Evolutionary conservation across 345 rosid species (phyloP), one percentile per base, ranked within the genome.

Genomic region (Brassica carinata): DNA sequence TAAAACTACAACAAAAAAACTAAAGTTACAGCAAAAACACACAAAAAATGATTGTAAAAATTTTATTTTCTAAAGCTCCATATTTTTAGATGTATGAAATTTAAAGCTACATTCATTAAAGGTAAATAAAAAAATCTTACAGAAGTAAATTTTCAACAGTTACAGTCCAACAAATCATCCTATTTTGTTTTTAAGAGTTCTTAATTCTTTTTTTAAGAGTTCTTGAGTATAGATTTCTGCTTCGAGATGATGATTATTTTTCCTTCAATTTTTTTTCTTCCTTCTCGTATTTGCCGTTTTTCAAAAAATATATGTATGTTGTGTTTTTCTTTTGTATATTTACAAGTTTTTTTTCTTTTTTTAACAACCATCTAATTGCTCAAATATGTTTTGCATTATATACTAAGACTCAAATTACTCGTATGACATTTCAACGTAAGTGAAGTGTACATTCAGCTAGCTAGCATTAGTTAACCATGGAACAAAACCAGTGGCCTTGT

Each of bases 221-320:
- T 66, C 8, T 7, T 18, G 48, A 43, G 26, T 55, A 36, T 57
- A 48, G 65, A 69, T 70, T 14, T 62, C 19, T 14, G 8, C 64
- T 78, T 78, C 15, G 5, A 36, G 11, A 79, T 66, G 55, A 31
- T 72, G 26, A 57, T 66, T 79, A 72, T 33, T 67, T 31, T 78
- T 31, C 27, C 64, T 55, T 27, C 57, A 31, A 31, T 27, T 65
- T 58, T 13, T 53, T 78, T 71, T 33, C 7, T 30, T 4, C 3
- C 64, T 55, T 72, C 1, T 55, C 29, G 19, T 40, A 15, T 8
- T 7, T 6, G 51, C 40, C 40, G 9, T 6, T 63, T 4, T 64
- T 27, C 31, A 19, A 62, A 5, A 0, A 15, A 4, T 30, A 14
- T 71, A 26, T 64, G 27, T 19, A 1, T 63, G 5, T 34, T 31